A percentile compares a stretch with the other conserved stretches of the same genome.
These are phyloP conservation scores for Ophiostoma ulmi DNA, from an alignment of 2,329 filamentous ascomycete species.

Conservation along the genomic window DNA sequence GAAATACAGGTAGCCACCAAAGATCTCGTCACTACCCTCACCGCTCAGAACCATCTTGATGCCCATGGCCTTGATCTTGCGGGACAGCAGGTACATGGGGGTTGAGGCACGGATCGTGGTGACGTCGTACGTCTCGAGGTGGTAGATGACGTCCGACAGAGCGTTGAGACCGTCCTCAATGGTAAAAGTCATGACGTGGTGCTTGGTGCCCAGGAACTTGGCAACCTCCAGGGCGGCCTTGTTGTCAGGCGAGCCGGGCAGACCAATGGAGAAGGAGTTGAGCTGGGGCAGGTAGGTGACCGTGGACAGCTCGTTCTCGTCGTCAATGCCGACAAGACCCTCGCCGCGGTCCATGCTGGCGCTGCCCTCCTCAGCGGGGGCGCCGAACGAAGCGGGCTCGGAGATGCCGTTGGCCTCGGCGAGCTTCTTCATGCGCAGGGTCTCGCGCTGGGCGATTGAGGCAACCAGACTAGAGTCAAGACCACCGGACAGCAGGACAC, in stretches of 20 bases:
- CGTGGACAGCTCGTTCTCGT: slow-evolving; percentile 81
- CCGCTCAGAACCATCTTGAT: slow-evolving; percentile 99
- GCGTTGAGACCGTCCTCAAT: slow-evolving; percentile 96
- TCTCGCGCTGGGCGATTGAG: slow-evolving; percentile 92
- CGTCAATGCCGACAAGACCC: slow-evolving; percentile 88
- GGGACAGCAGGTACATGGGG: slow-evolving; percentile 94
- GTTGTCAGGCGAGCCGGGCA: slow-evolving; percentile 88
- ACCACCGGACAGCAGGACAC: slow-evolving; percentile 89
- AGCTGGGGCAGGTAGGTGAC: slow-evolving; percentile 89
- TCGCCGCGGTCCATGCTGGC: slow-evolving; percentile 57
- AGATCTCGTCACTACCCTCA: slow-evolving; percentile 96
- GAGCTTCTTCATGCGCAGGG: slow-evolving; percentile 65
- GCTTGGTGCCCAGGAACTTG: slow-evolving; percentile 94
- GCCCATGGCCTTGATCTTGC: slow-evolving; percentile 99
- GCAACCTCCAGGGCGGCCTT: slow-evolving; percentile 88
- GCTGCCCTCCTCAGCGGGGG: slow-evolving; percentile 34
- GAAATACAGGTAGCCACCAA: slow-evolving; percentile 98
- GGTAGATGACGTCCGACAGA: slow-evolving; percentile 94
- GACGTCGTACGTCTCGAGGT: slow-evolving; percentile 96
- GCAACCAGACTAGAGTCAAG: slow-evolving; percentile 94
- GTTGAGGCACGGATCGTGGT: slow-evolving; percentile 98
- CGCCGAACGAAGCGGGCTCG: slow-evolving; percentile 43
- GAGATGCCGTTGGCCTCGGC: slow-evolving; percentile 47
- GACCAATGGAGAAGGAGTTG: slow-evolving; percentile 97
- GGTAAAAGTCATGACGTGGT: slow-evolving; percentile 97